phyloP scores from a whole-genome alignment of 2,329 filamentous ascomycete genomes.

The Parastagonospora nodorum region DNA sequence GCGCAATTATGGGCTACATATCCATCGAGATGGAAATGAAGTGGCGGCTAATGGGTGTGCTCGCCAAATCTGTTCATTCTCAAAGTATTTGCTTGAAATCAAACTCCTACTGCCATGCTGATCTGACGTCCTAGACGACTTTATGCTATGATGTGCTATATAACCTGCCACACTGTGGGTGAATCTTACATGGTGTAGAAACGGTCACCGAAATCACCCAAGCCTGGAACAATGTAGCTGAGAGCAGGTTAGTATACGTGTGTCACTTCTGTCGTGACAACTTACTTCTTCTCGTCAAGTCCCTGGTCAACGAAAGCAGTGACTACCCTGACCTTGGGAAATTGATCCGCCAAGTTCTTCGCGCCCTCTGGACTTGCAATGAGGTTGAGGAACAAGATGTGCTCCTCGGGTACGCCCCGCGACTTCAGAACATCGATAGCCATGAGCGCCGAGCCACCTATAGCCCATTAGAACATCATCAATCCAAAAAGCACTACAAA shows the following conservation, averaged over 20 bases:
- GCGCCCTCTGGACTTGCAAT: conserved; percentile 97
- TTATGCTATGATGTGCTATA: background rate
- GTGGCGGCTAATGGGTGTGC: too few relatives aligned
- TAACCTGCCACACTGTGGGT: background rate
- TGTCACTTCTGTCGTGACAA: conserved; percentile 17
- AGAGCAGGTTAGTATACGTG: conserved; percentile 9
- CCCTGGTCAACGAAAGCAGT: conserved; percentile 96
- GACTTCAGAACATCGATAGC: conserved; percentile 91
- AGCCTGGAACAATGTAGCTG: conserved; percentile 92
- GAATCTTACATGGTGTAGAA: conserved; percentile 81
- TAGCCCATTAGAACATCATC: conserved; percentile 6
- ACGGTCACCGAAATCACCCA: conserved; percentile 94
- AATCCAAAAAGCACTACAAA: background rate
- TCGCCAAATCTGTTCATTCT: too few relatives aligned
- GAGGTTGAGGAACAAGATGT: conserved; percentile 93
- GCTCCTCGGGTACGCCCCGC: conserved; percentile 90
- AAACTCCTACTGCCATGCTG: too few relatives aligned
- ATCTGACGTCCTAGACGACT: too few relatives aligned
- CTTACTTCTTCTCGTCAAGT: conserved; percentile 96
- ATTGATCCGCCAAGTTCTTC: conserved; percentile 84
- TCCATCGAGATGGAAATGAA: background rate
- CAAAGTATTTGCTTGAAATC: too few relatives aligned
- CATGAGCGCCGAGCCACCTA: conserved; percentile 94
- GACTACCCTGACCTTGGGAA: conserved; percentile 87
- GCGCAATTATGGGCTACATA: conserved; percentile 9